Conservation (phyloP, 192 early-diverging fungal genomes). For the Dissophora globulifera region DNA sequence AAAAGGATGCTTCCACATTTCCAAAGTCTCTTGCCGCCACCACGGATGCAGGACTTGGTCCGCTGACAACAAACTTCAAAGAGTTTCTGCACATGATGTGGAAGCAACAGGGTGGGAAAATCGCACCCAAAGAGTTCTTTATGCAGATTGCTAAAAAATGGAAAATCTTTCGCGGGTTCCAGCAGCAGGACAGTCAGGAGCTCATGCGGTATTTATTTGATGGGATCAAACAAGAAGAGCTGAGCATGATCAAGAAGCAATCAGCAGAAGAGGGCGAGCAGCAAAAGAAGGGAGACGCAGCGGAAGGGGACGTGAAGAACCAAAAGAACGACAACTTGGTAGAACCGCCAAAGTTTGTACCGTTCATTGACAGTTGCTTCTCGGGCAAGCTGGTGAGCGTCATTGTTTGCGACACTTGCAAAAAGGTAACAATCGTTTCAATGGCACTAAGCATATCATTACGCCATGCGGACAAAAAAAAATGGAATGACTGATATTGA, state of each 20-base stretch:
- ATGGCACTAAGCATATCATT: background rate
- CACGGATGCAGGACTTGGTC: constrained; percentile 23
- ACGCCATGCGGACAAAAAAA: no score
- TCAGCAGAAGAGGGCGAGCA: constrained; percentile 19
- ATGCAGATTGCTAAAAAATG: constrained; percentile 62
- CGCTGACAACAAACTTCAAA: constrained; percentile 47
- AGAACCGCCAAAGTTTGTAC: constrained; percentile 22
- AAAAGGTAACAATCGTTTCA: constrained; percentile 44
- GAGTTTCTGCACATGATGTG: constrained; percentile 52
- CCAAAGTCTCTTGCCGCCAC: constrained; percentile 33
- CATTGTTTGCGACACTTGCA: constrained; percentile 76
- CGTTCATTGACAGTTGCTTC: constrained; percentile 76
- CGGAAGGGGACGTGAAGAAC: background rate
- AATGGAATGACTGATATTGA: no score
- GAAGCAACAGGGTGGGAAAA: constrained; percentile 44
- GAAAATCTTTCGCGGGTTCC: constrained; percentile 64
- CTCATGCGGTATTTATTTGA: constrained; percentile 74
- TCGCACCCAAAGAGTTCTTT: constrained; percentile 69
- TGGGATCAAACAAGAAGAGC: constrained; percentile 68
- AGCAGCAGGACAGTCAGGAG: constrained; percentile 81
- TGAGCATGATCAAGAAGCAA: constrained; percentile 43
- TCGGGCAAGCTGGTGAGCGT: constrained; percentile 73
- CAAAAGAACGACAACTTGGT: no score
- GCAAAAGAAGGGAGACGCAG: background rate
- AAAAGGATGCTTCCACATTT: background rate